These are phyloP conservation scores for Dendrocalamus latiflorus DNA, from an alignment of 202 grass and related monocot genomes.

Conservation along the genomic window DNA sequence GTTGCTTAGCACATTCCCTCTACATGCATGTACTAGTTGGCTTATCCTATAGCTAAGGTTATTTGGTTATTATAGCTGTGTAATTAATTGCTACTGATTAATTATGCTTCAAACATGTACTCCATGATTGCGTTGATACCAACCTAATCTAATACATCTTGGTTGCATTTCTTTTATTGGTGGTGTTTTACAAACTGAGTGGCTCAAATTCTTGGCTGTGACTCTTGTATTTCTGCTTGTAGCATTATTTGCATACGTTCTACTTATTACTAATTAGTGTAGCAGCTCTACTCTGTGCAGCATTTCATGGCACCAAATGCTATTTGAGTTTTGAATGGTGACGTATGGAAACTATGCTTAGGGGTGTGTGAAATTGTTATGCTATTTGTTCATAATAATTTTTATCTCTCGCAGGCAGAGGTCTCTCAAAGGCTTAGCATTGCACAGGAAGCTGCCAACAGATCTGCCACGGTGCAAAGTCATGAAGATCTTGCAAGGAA, in stretches of 20 bases:
- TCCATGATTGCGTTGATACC: not conserved
- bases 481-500: no score
- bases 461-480: constrained; percentile 43
- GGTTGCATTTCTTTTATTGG: no score
- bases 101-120: not conserved
- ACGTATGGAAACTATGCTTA: constrained; percentile 11
- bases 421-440: constrained; percentile 79
- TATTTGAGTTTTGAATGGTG: not conserved
- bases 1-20: no score
- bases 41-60: no score
- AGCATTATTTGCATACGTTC: not conserved
- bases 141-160: not conserved
- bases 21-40: no score
- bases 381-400: constrained; percentile 12
- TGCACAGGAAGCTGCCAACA: constrained; percentile 65
- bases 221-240: not conserved
- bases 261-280: not conserved
- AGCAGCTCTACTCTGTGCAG: not conserved
- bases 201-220: not conserved
- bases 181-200: no score
- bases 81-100: not conserved
- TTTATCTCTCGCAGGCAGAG: constrained; percentile 61
- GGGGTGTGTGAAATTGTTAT: not conserved
- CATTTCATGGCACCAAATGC: not conserved
- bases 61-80: no score